Conservation (phyloP, 164 flowering plant species). For the Berberis thunbergii region DNA sequence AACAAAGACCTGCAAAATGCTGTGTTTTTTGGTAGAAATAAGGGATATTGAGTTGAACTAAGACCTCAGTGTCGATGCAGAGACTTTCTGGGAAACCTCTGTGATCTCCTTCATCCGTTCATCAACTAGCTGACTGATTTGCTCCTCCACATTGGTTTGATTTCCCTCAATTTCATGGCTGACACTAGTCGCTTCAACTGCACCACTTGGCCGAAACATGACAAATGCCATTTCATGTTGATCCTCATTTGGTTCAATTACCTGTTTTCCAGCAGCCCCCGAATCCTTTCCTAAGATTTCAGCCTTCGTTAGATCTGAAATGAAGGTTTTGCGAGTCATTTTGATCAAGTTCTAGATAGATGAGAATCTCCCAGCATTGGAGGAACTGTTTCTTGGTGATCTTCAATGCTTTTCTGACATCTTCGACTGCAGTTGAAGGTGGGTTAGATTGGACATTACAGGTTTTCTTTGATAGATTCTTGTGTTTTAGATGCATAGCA, state of each 20-base stretch:
- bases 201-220: conserved; percentile 42
- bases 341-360: conserved; percentile 61
- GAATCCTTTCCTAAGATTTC: conserved; percentile 70
- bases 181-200: conserved; percentile 19
- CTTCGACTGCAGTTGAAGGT: conserved; percentile 37
- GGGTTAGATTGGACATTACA: conserved; percentile 36
- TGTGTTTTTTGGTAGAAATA: not conserved
- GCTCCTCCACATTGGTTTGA: conserved; percentile 52
- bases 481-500: conserved; percentile 28
- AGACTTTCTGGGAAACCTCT: conserved; percentile 50
- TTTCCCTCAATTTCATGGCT: conserved; percentile 31
- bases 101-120: conserved; percentile 60
- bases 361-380: conserved; percentile 88
- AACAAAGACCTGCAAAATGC: not conserved
- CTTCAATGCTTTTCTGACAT: conserved; percentile 53
- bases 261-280: conserved; percentile 45
- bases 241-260: conserved; percentile 57
- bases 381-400: conserved; percentile 84
- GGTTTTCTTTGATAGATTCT: conserved; percentile 46
- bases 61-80: conserved; percentile 2
- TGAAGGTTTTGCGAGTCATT: conserved; percentile 31
- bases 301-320: conserved; percentile 46
- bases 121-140: conserved; percentile 58
- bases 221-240: conserved; percentile 70
- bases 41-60: not conserved